Evolutionary conservation across 2,329 filamentous ascomycete genomes (phyloP).

Genomic region (Ophiostoma ulmi): DNA sequence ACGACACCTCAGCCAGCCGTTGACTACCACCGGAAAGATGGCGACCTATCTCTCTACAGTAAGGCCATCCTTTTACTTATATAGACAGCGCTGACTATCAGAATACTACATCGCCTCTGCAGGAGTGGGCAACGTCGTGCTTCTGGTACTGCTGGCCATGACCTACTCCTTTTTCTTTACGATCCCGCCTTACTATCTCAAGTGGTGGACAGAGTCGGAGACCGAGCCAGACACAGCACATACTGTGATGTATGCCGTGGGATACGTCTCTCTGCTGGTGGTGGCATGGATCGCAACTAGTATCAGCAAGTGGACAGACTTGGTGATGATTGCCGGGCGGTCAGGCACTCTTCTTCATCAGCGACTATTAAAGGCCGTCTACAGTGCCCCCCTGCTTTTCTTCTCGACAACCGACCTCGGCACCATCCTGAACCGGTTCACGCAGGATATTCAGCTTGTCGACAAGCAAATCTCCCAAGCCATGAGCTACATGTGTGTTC

Average conservation of each 20-base stretch:
- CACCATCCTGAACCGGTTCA: conserved; percentile 34
- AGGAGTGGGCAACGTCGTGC: background rate
- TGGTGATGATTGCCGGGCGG: conserved; percentile 35
- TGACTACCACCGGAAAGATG: conserved; percentile 30
- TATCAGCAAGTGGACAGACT: conserved; percentile 33
- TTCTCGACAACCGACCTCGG: conserved; percentile 15
- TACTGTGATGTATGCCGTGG: conserved; percentile 35
- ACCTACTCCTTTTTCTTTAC: background rate
- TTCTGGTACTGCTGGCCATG: background rate
- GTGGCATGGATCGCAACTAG: conserved; percentile 38
- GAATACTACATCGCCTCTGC: background rate
- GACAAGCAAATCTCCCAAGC: conserved; percentile 41
- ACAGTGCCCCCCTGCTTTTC: background rate
- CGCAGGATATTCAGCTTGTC: conserved; percentile 42
- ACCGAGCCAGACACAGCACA: conserved; percentile 18
- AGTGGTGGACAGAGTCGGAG: conserved; percentile 21
- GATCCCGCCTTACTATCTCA: background rate
- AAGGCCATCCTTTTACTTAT: conserved; percentile 28
- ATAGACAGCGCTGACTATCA: too few relatives aligned
- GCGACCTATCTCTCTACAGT: conserved; percentile 37
- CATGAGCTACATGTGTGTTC: conserved; percentile 34
- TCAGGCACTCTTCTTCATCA: background rate
- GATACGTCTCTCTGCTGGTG: conserved; percentile 35
- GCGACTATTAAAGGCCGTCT: too few relatives aligned
- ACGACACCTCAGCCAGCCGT: conserved; percentile 21